phyloP scores from a whole-genome alignment of 306 rosid species.

The Ormosia semicastrata region DNA sequence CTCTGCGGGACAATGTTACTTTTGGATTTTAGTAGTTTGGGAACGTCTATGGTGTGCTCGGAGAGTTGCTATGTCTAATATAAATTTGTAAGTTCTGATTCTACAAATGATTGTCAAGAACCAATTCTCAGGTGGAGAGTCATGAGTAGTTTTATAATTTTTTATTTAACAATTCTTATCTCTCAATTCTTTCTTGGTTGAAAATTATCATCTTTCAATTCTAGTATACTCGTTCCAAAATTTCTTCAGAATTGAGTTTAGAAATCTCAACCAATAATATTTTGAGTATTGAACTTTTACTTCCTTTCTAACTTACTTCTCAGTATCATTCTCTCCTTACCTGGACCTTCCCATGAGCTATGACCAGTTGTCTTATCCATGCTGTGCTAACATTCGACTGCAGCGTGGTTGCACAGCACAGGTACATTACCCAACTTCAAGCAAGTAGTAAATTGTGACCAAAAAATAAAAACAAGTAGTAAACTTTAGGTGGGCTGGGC shows the following conservation, averaged over 20 bases:
- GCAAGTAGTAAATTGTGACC: background rate
- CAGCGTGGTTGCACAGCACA: too few relatives aligned
- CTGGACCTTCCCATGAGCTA: too few relatives aligned
- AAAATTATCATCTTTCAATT: background rate
- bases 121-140: background rate
- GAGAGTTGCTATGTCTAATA: background rate
- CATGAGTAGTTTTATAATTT: background rate
- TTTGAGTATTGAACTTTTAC: too few relatives aligned
- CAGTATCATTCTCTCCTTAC: too few relatives aligned
- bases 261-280: background rate
- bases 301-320: background rate
- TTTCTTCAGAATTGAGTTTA: background rate
- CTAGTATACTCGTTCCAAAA: background rate
- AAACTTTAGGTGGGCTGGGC: background rate
- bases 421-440: too few relatives aligned
- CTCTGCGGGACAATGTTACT: background rate
- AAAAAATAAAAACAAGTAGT: too few relatives aligned
- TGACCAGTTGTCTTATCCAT: too few relatives aligned
- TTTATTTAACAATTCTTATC: background rate
- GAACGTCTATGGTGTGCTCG: background rate
- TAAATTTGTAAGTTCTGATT: background rate
- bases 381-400: too few relatives aligned
- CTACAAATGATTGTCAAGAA: background rate
- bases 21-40: background rate
- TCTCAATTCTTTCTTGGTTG: background rate